These are phyloP conservation scores for Auricularia auricula-judae DNA, from an alignment of 768 basidiomycete species.

Conservation along the genomic window DNA sequence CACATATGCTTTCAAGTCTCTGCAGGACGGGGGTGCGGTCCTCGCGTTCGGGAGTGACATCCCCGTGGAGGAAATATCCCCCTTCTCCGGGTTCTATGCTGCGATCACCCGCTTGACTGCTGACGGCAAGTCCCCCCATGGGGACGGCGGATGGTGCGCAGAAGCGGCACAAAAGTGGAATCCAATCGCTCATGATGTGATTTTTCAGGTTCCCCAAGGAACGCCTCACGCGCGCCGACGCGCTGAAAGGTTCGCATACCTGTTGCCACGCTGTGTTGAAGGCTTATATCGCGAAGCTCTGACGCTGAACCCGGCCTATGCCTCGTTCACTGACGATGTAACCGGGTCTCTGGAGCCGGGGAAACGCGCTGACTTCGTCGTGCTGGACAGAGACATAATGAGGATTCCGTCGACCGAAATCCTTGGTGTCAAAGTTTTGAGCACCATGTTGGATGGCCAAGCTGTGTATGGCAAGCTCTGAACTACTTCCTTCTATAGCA, in stretches of 20 bases:
- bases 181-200: too few species aligned
- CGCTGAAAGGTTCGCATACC: slow-evolving; percentile 42
- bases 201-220: slow-evolving; percentile 54
- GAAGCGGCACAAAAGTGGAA: too few species aligned
- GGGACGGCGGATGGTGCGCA: slow-evolving; percentile 44
- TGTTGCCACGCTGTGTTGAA: not conserved
- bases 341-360: slow-evolving; percentile 66
- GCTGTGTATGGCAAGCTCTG: slow-evolving; percentile 50
- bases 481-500: too few species aligned
- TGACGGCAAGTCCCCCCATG: slow-evolving; percentile 73
- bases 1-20: slow-evolving; percentile 83
- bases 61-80: slow-evolving; percentile 86
- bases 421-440: slow-evolving; percentile 48
- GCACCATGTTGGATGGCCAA: slow-evolving; percentile 28
- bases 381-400: slow-evolving; percentile 77
- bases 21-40: slow-evolving; percentile 46
- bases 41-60: slow-evolving; percentile 59
- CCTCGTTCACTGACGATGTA: slow-evolving; percentile 61
- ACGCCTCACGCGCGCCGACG: slow-evolving; percentile 64
- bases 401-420: slow-evolving; percentile 48
- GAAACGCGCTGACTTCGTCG: slow-evolving; percentile 80
- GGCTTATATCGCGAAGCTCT: not conserved
- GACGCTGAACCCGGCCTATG: slow-evolving; percentile 70
- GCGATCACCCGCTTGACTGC: slow-evolving; percentile 63
- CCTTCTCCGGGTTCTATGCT: slow-evolving; percentile 82